These are phyloP conservation scores for Trametes gibbosa DNA, from an alignment of 768 basidiomycete species.

Conservation along the genomic window DNA sequence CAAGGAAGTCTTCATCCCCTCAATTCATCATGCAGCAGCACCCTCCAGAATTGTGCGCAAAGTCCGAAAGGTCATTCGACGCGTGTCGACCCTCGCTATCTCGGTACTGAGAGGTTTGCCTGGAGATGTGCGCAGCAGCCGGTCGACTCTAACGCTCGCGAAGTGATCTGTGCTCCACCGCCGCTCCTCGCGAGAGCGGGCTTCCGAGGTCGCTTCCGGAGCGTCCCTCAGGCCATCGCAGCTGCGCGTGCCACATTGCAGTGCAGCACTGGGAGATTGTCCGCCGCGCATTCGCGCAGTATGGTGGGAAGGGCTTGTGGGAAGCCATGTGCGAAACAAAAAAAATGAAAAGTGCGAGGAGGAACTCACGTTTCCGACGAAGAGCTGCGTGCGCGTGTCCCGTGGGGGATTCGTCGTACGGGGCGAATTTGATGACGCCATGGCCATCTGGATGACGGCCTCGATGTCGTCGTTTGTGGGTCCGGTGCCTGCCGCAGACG, in stretches of 20 bases:
- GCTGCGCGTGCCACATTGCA: not conserved
- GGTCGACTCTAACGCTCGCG: not conserved
- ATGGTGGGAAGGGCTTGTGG: not conserved
- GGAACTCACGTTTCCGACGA: constrained; percentile 85
- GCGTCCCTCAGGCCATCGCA: not conserved
- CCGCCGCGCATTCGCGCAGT: too few relatives aligned
- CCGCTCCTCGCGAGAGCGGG: not conserved
- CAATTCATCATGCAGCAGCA: too few relatives aligned
- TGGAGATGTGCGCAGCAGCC: not conserved
- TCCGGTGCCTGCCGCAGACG: constrained; percentile 19
- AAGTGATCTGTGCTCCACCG: not conserved
- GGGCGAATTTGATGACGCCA: constrained; percentile 55
- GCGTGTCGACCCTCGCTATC: too few relatives aligned
- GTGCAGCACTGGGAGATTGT: not conserved
- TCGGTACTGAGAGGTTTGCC: not conserved
- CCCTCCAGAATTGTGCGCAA: too few relatives aligned
- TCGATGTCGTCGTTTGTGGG: constrained; percentile 87
- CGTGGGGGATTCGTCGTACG: constrained; percentile 49
- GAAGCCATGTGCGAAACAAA: not conserved
- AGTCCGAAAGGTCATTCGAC: too few relatives aligned
- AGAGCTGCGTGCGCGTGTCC: constrained; percentile 93
- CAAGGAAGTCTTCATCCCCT: too few relatives aligned
- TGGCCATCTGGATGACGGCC: constrained; percentile 89
- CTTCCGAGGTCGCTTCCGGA: not conserved
- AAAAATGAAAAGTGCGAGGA: constrained; percentile 1